Conservation (phyloP, 2,329 filamentous ascomycete genomes). For the Sporothrix pseudoabietina region DNA sequence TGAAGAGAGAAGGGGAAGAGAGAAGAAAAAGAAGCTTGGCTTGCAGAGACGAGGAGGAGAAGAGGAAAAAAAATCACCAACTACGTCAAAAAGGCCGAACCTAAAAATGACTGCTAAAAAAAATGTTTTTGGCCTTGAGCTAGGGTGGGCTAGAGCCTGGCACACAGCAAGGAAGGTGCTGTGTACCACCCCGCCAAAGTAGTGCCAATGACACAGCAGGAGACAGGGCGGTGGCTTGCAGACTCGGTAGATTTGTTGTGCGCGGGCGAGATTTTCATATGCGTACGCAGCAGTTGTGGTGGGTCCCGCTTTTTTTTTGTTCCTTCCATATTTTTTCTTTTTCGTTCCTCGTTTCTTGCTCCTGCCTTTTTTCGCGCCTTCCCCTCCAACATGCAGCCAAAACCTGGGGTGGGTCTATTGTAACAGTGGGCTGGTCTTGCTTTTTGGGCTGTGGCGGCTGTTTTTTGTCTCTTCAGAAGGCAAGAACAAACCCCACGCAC, state of each 20-base stretch:
- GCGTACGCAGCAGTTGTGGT: not conserved
- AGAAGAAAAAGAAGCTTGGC: not conserved
- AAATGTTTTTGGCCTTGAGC: not conserved
- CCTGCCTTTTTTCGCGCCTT: slow-evolving; percentile 11
- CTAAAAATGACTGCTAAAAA: slow-evolving; percentile 20
- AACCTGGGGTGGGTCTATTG: slow-evolving; percentile 13
- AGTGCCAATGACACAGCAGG: not conserved
- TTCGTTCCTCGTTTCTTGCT: slow-evolving; percentile 2
- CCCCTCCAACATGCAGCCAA: not conserved
- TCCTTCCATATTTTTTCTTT: not conserved
- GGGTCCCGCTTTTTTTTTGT: not conserved
- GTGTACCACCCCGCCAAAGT: not conserved
- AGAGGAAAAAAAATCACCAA: slow-evolving; percentile 12
- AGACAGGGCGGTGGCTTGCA: slow-evolving; percentile 5
- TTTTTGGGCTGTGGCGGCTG: slow-evolving; percentile 5
- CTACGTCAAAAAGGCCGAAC: slow-evolving; percentile 13
- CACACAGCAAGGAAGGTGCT: not conserved
- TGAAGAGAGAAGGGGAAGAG: not conserved
- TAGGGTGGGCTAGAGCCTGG: not conserved
- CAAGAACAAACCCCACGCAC: not conserved
- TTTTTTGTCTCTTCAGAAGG: not conserved
- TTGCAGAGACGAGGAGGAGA: not conserved
- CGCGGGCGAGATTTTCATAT: slow-evolving; percentile 4
- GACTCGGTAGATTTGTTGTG: not conserved
- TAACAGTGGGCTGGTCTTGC: not conserved